Base-by-base conservation (phyloP, 352 stramenopile species). In the Phytophthora chlamydospora region DNA sequence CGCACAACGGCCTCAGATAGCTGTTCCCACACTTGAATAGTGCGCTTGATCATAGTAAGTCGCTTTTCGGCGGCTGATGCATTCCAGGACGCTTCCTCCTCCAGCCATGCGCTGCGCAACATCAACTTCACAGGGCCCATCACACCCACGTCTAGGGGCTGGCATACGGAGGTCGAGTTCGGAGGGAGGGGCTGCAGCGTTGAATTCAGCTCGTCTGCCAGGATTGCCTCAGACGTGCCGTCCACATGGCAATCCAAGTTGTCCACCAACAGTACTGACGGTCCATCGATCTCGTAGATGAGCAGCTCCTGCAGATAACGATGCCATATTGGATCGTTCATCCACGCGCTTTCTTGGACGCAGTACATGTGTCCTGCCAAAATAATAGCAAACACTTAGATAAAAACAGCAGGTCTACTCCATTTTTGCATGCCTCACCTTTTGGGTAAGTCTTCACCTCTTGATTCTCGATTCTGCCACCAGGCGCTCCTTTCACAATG, bases 111-210 rank as follows among this genome's bases (percentile, higher is more conserved):
- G 11, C 10, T 19, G 2, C 27, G 21, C 10, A 48, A 6, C 7
- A 35, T 48, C 4, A 17, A 3, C 10, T 7, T 48, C 4, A 48
- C 4, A 0, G 42, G 21, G 3, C 42, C 42, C 19, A 48, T 48
- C 6, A 34, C 42, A 48, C 11, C 21, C 21, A 36, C 42, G n/a
- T 48, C 21, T 1, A 48, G 9, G 4, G 42, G 42, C 6, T 48
- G 19, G 42, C 42, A 47, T 24, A 47, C 41, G 11, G 42, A 34
- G 4, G 42, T 48, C 16, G 42, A 48, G 19, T 48, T 48, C 7
- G 11, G 21, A 48, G 42, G 42, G 8, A 48, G 7, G 7, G 42
- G 27, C 19, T 48, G 42, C 42, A 48, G 19, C 11, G 8, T 5
- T 1, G 2, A 48, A 29, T 35, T 3, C 19, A 33, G 4, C 7